Evolutionary conservation across 495 filamentous ascomycete species (phyloP), one percentile per base, ranked within the genome.

Genomic region (Glonium stellatum): DNA sequence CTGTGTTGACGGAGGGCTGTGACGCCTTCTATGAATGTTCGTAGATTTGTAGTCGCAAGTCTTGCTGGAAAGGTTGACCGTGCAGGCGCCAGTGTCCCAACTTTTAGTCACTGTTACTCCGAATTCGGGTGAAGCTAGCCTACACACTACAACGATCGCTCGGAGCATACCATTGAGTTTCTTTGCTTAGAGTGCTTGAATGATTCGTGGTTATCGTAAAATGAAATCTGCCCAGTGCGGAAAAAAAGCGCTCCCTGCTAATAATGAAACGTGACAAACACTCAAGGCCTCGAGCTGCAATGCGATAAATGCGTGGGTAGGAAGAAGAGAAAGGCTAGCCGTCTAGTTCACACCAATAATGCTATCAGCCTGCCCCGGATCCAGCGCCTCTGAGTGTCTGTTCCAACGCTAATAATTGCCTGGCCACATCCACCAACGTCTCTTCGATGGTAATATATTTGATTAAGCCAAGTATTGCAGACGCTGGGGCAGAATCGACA

Each of bases 331-430:
- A 23, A 51, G 11, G 22, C 44, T 15, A 22, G 8, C 44, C 44
- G 18, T 18, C 44, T 15, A 48, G 44, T 19, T 48, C 44, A 22
- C 22, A 22, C 22, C 15, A n/a, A 48, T 22, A 48, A 22, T n/a
- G 18, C 21, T 59, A 61, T 66, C 41, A 66, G 51, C 22, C 54
- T 55, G 41, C 47, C 61, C 59, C 63, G 59, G 35, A 57, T 55
- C 48, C 60, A 15, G 11, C 25, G 11, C 21, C 48, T 15, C 48
- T 51, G 18, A 51, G 58, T 35, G 55, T 60, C 19, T 52, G 55
- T n/a, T 66, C 55, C 15, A 66, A 37, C 52, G 59, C 64, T 19
- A 67, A 18, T n/a, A 67, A 58, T 52, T 67, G 64, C 34, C 37
- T 21, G 1, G 57, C 57, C 27, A 67, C 34, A 36, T 63, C 60